A percentile compares a stretch with the other conserved stretches of the same genome.
These are phyloP conservation scores for Salix exigua DNA, from an alignment of 345 rosid species.

Conservation along the genomic window DNA sequence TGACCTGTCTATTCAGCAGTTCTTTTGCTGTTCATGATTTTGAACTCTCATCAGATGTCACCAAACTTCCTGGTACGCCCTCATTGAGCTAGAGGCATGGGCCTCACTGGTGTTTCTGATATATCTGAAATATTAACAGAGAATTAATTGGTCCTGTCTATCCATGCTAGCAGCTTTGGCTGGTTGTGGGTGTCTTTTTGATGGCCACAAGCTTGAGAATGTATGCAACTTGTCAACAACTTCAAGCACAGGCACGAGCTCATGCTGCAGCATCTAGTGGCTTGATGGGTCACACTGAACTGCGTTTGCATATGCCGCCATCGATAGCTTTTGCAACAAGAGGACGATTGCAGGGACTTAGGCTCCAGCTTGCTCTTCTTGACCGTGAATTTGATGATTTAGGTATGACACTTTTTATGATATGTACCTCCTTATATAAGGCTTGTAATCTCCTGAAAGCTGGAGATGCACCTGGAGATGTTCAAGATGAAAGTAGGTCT, in stretches of 20 bases:
- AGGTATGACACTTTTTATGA: constrained; percentile 38
- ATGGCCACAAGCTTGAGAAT: constrained; percentile 86
- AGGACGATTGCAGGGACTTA: constrained; percentile 87
- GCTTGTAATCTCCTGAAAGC: too few species aligned
- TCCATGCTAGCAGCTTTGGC: constrained; percentile 65
- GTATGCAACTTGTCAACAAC: constrained; percentile 92
- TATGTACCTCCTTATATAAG: too few species aligned
- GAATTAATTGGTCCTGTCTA: not conserved
- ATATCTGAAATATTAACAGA: not conserved
- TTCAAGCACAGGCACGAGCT: constrained; percentile 93
- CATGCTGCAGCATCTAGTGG: constrained; percentile 87
- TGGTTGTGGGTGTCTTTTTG: constrained; percentile 84
- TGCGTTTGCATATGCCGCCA: constrained; percentile 87
- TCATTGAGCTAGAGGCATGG: not conserved
- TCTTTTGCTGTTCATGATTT: constrained; percentile 85
- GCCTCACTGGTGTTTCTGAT: not conserved
- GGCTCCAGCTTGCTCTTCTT: constrained; percentile 95
- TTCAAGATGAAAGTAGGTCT: not conserved
- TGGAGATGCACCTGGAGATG: not conserved
- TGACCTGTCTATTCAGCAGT: constrained; percentile 43
- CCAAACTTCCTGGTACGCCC: constrained; percentile 81
- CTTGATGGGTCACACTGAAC: constrained; percentile 78
- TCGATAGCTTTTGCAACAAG: constrained; percentile 84
- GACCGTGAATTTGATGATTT: constrained; percentile 92
- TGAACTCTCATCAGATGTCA: constrained; percentile 90